Evolutionary conservation across 306 rosid genomes (phyloP).

Genomic region (Quercus berberidifolia): DNA sequence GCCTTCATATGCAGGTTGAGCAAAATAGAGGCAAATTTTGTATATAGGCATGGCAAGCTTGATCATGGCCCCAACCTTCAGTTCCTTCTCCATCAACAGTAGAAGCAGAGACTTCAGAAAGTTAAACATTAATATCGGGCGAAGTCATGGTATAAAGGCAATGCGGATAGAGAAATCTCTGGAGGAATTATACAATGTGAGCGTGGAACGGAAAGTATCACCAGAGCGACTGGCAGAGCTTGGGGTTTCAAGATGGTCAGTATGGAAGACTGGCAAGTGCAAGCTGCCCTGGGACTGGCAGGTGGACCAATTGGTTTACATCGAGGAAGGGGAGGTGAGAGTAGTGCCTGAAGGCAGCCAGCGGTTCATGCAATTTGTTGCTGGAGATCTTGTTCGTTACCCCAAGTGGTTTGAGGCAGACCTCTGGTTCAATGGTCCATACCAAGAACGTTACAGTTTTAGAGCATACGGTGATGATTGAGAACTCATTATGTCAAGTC

Average conservation of each 20-base stretch:
- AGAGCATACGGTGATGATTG: conserved; percentile 77
- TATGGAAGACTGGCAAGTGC: conserved; percentile 87
- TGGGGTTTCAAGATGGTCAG: conserved; percentile 77
- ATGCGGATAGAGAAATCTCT: conserved; percentile 62
- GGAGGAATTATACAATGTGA: conserved; percentile 77
- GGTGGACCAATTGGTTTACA: conserved; percentile 80
- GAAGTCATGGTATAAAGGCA: conserved; percentile 41
- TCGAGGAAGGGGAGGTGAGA: conserved; percentile 92
- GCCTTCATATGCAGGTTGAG: conserved; percentile 8
- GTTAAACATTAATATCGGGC: conserved; percentile 8
- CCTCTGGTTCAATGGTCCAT: conserved; percentile 82
- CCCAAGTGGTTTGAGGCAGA: conserved; percentile 93
- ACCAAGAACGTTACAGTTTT: conserved; percentile 82
- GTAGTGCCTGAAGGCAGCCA: conserved; percentile 85
- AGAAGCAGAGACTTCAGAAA: conserved; percentile 23
- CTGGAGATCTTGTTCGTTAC: conserved; percentile 82
- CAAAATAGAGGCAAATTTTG: background rate
- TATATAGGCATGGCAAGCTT: conserved; percentile 46
- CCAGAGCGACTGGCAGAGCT: conserved; percentile 57
- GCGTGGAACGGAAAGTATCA: conserved; percentile 62
- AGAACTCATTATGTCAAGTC: background rate
- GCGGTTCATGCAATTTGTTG: conserved; percentile 70
- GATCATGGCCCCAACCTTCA: conserved; percentile 33
- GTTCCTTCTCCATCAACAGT: conserved; percentile 34
- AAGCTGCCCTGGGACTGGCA: conserved; percentile 94